Evolutionary conservation across 805 yeast species (phyloP), one percentile per base, ranked within the genome.

Genomic region (Candida ipomoeae): DNA sequence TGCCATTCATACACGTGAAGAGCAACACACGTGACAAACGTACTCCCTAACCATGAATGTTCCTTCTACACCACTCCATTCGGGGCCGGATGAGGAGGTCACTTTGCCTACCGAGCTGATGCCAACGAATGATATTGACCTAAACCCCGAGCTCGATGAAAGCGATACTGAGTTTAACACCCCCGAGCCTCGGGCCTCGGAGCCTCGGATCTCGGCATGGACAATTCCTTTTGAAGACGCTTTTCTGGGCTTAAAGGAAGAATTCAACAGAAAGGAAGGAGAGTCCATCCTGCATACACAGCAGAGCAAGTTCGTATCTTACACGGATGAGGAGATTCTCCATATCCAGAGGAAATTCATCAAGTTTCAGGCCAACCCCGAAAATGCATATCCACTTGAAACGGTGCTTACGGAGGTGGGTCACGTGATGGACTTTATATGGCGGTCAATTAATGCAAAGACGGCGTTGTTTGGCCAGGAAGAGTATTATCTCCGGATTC

Each of bases 401-500:
- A 59, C 72, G 3, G 62, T 84, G 6, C 52, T 80, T 1, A 54
- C 48, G 0, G 87, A 83, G 39, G 58, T 84, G 23, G 70, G 71
- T 36, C 64, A 69, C 6, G 62, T 85, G 1, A 57, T 84, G 3
- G 80, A 77, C 43, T 70, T 87, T 38, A 65, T 87, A 5, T 84
- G 89, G 88, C 77, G 75, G 49, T 82, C 89, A 0, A 70, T 85
- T 2, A 51, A 57, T 32, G 54, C 55, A 29, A 48, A 62, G 32
- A 57, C 54, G 15, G 50, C 46, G n/a, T 55, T 68, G 7, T 80
- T 79, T 59, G 88, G 87, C 0, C 91, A 85, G 62, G 71, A 78
- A 0, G 81, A 82, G 47, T 85, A 84, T 56, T 64, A 85, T 15
- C 68, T 88, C 21, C 74, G 76, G 38, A 73, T 87, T 2, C 79